A percentile compares a stretch with the other conserved stretches of the same genome.
Evolutionary conservation across 495 filamentous ascomycete species (phyloP).

Genomic region (Pseudevernia furfuracea): DNA sequence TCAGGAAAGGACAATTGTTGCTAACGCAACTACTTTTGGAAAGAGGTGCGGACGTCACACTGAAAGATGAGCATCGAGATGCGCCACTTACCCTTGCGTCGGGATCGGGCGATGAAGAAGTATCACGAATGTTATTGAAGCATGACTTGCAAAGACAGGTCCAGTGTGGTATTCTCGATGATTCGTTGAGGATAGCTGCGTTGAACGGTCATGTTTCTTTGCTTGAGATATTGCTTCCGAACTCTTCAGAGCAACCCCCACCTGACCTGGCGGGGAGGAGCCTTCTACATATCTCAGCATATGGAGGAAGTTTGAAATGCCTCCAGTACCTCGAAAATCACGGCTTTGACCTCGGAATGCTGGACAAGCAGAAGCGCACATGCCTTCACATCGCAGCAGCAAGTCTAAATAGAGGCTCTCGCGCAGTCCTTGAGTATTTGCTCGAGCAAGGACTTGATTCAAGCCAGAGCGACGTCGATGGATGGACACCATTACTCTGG

Average conservation of each 20-base stretch:
- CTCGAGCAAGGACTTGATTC: not conserved
- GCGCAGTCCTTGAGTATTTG: not conserved
- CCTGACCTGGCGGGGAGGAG: not conserved
- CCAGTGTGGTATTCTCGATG: not conserved
- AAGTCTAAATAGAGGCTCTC: not conserved
- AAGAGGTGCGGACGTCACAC: not conserved
- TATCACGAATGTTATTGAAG: not conserved
- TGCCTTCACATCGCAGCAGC: not conserved
- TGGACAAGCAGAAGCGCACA: not conserved
- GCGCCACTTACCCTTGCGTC: not conserved
- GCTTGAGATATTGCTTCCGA: not conserved
- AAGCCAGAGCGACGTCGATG: conserved; percentile 1
- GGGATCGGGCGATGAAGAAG: not conserved
- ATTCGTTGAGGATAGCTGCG: not conserved
- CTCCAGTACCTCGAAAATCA: not conserved
- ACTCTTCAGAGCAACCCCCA: not conserved
- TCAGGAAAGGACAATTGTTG: not conserved
- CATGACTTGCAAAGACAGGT: not conserved
- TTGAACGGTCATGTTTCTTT: not conserved
- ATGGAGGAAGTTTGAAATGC: not conserved
- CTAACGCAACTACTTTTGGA: not conserved
- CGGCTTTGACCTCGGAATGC: not conserved
- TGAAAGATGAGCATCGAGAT: not conserved
- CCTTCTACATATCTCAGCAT: not conserved
- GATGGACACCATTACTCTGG: conserved; percentile 10